These are phyloP conservation scores for Colletotrichum sp. DNA, from an alignment of 2,329 filamentous ascomycete species.

Conservation along the genomic window DNA sequence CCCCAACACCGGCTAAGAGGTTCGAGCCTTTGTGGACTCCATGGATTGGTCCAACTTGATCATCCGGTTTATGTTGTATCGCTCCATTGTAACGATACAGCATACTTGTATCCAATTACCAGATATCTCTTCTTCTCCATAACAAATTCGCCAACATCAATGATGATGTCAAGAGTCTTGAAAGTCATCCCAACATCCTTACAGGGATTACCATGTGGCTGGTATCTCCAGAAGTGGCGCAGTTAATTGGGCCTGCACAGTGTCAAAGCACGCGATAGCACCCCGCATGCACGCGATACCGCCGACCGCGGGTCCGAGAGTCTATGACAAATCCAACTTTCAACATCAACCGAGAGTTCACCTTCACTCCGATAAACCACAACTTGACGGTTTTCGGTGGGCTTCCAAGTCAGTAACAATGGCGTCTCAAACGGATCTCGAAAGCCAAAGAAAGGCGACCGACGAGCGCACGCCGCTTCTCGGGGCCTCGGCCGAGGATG, in stretches of 20 bases:
- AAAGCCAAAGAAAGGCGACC: constrained; percentile 1
- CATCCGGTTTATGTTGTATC: neutral
- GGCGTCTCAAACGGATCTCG: neutral
- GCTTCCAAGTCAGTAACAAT: neutral
- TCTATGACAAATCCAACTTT: neutral
- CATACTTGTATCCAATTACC: neutral
- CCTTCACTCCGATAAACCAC: neutral
- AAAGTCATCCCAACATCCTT: neutral
- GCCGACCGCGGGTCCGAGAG: constrained; percentile 4
- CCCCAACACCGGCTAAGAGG: neutral
- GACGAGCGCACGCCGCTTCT: constrained; percentile 28
- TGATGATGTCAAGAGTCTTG: neutral
- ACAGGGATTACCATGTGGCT: neutral
- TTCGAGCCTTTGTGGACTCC: neutral
- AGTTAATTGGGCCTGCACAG: neutral
- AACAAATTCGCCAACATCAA: neutral
- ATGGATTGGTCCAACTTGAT: neutral
- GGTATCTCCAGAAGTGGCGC: neutral
- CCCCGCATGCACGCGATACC: constrained; percentile 19
- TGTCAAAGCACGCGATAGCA: constrained; percentile 17
- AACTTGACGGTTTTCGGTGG: neutral
- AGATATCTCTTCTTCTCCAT: neutral
- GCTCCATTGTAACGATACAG: too few relatives aligned
- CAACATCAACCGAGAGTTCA: neutral
- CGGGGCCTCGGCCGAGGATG: neutral